A percentile compares a stretch with the other conserved stretches of the same genome.
phyloP scores from a whole-genome alignment of 1,284 basidiomycete species.

The Ceratorhiza oryzae-sativae region DNA sequence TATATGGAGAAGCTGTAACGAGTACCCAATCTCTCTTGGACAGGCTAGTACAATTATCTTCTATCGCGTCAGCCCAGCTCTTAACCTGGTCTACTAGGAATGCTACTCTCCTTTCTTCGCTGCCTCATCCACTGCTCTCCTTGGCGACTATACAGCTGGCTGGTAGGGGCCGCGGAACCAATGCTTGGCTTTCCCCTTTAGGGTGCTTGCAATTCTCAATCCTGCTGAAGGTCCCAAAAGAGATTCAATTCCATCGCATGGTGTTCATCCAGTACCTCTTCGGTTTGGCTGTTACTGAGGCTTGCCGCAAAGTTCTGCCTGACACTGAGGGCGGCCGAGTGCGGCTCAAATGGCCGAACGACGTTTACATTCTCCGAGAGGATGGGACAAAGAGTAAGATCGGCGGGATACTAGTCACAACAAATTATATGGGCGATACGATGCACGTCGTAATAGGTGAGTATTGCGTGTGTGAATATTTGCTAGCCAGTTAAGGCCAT shows the following conservation, averaged over 20 bases:
- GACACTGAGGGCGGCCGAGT: slow-evolving; percentile 65
- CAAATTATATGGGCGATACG: slow-evolving; percentile 70
- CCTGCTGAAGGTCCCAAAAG: slow-evolving; percentile 61
- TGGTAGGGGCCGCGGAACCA: slow-evolving; percentile 88
- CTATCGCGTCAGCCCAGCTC: not conserved
- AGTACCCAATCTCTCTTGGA: slow-evolving; percentile 97
- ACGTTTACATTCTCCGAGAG: slow-evolving; percentile 77
- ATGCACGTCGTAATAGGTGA: slow-evolving; percentile 83
- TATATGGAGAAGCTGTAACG: slow-evolving; percentile 90
- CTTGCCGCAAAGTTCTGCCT: slow-evolving; percentile 66
- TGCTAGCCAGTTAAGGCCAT: not conserved
- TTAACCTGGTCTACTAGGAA: slow-evolving; percentile 64
- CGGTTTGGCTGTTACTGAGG: slow-evolving; percentile 88
- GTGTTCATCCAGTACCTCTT: slow-evolving; percentile 98
- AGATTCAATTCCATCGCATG: slow-evolving; percentile 62
- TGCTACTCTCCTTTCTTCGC: slow-evolving; percentile 67
- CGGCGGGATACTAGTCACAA: slow-evolving; percentile 92
- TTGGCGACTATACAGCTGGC: slow-evolving; percentile 88
- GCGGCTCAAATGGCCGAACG: slow-evolving; percentile 97
- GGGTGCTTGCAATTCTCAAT: slow-evolving; percentile 91
- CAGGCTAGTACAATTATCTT: slow-evolving; percentile 62
- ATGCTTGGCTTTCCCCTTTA: slow-evolving; percentile 91
- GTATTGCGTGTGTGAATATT: slow-evolving; percentile 45
- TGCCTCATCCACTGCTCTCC: slow-evolving; percentile 81
- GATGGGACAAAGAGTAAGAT: slow-evolving; percentile 71